A percentile compares a stretch with the other conserved stretches of the same genome.
Conservation (phyloP, 2,329 filamentous ascomycete species). For the Dendryphion nanum region DNA sequence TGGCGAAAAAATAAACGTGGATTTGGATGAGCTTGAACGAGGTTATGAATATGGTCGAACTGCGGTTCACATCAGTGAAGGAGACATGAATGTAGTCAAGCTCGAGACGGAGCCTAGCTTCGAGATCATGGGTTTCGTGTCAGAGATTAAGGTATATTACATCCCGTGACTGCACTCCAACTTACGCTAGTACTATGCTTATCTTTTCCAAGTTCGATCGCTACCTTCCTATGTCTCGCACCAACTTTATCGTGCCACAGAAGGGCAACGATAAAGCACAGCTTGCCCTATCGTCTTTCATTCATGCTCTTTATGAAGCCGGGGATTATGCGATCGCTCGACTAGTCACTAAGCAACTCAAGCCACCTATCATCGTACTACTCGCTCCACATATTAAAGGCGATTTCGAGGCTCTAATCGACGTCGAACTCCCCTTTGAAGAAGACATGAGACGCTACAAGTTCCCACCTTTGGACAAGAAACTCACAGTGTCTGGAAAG, state of each 20-base stretch:
- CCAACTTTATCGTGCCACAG: constrained; percentile 73
- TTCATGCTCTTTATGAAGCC: constrained; percentile 81
- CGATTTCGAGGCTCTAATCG: constrained; percentile 81
- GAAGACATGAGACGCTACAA: constrained; percentile 90
- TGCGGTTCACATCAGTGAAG: constrained; percentile 82
- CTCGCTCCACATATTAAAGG: constrained; percentile 77
- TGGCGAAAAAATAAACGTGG: constrained; percentile 78
- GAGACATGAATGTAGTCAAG: constrained; percentile 85
- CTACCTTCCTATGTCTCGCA: constrained; percentile 80
- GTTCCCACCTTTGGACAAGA: constrained; percentile 84
- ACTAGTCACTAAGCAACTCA: constrained; percentile 79
- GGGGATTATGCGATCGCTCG: constrained; percentile 85
- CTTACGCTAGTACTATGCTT: no score
- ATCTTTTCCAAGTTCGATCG: constrained; percentile 82
- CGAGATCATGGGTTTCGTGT: constrained; percentile 84
- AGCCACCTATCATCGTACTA: constrained; percentile 72
- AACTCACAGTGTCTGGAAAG: constrained; percentile 83
- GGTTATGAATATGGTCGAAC: constrained; percentile 93
- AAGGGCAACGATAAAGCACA: constrained; percentile 78
- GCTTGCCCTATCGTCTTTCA: constrained; percentile 82
- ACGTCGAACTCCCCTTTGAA: constrained; percentile 86
- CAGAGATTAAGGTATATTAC: constrained; percentile 60
- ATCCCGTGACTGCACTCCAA: no score
- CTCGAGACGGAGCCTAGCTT: constrained; percentile 74
- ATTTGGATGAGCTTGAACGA: constrained; percentile 80